Base-by-base conservation (phyloP, 768 basidiomycete species). In the Pisolithus sp. region DNA sequence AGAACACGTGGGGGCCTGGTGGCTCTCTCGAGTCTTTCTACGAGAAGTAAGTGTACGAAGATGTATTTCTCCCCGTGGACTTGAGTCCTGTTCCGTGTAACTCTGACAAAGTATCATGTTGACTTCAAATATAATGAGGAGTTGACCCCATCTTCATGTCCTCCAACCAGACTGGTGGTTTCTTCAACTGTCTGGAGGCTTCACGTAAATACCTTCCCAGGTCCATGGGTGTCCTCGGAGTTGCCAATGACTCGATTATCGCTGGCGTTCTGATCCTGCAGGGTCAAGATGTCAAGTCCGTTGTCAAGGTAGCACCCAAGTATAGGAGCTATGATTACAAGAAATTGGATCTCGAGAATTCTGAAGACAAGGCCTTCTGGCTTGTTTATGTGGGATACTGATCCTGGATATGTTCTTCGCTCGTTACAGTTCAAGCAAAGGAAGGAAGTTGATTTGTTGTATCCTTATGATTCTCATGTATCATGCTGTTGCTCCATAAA, bases 81-180 rank as follows among this genome's bases (percentile, higher is more conserved):
- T 24, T 21, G 10, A 34, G 48, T 63, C 52, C 13, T 40, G 20
- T 20, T 6, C 26, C 1, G 5, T 10, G 0, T 56, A 94, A 92
- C 76, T 90, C 80, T 69, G 93, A 97, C 76, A 73, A 79, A 58
- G 82, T 94, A 89, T 89, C 80, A 88, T 52, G 83, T 93, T 50
- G 89, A 92, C 75, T 99, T 90, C 85, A 96, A 95, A 76, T 98
- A 95, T 83, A 89, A 89, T 73, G 76, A 84, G 20, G 94, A 96
- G 71, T 83, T 97, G 57, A 93, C 93, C 20, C 82, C 70, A 80
- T 80, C 48, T 97, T 91, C 81, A 97, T 92, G 93, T 93, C 91
- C 53, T 80, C 83, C 55, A 97, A 97, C 79, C 89, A 88, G 71
- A 82, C 96, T 63, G 82, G 82, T 53, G 95, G 95, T 17, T 93